Evolutionary conservation across 345 rosid genomes (phyloP), one percentile per base, ranked within the genome.

Genomic region (Boechera divaricarpa): DNA sequence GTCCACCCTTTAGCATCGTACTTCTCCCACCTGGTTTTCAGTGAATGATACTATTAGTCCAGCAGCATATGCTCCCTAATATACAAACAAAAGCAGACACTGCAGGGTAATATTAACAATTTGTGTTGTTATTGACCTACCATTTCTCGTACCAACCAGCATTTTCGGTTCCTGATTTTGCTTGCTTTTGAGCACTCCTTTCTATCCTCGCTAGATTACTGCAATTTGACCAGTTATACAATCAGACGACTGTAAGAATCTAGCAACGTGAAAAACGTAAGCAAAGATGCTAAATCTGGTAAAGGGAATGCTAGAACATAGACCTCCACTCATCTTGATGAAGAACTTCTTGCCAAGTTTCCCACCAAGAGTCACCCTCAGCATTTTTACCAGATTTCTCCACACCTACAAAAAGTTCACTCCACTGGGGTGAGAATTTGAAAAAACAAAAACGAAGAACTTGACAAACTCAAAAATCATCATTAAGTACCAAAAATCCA

Each of bases 311-410:
- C 48, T 39, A 60, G 52, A 71, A 63, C 16, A 77, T 55, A 77
- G 81, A 95, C 99, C 99, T 95, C 99, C 99, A 95, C 75, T 95
- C 98, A 83, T 95, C 99, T 84, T 92, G 99, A 80, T 95, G 90
- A 52, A 92, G 89, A 73, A 95, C 90, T 86, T 95, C 99, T 82
- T 89, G 94, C 99, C 99, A 95, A 56, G 97, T 95, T 77, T 95
- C 98, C 99, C 98, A 95, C 99, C 99, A 95, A 18, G 98, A 87
- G 82, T 95, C 98, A 67, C 98, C 99, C 81, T 88, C 99, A 7
- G 90, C 89, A 83, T 89, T 95, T 81, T 80, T 88, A 81, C 99
- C 99, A 67, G 98, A 95, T 84, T 95, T 95, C 81, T 95, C 99
- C 74, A 95, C 99, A 48, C 99, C 99, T 95, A 69, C 35, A 53